Percentiles rank a stretch among this genome's conserved stretches.
These are phyloP conservation scores for Apiotrichum siamense DNA, from an alignment of 1,284 basidiomycete species.

Conservation along the genomic window DNA sequence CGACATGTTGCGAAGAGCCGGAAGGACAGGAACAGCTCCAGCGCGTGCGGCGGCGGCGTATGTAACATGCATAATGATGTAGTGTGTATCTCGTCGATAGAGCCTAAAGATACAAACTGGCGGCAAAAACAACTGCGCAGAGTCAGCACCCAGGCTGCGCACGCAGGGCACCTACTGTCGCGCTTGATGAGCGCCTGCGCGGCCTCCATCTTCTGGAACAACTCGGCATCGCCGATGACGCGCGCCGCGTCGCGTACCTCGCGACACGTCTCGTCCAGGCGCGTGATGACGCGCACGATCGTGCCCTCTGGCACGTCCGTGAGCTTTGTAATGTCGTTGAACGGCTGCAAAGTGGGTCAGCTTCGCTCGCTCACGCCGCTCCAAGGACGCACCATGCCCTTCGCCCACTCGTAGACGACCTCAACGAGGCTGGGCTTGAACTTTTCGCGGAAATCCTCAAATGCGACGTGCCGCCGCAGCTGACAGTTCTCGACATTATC, in stretches of 20 bases:
- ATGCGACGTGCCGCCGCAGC: slow-evolving; percentile 67
- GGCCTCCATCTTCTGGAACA: slow-evolving; percentile 97
- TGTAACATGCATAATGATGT: background rate
- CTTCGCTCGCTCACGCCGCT: background rate
- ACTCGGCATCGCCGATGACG: slow-evolving; percentile 89
- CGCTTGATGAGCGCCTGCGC: slow-evolving; percentile 87
- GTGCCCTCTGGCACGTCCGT: slow-evolving; percentile 97
- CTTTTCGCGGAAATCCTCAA: slow-evolving; percentile 64
- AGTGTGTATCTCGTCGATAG: too few relatives aligned
- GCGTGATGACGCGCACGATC: slow-evolving; percentile 91
- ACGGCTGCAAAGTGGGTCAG: slow-evolving; percentile 58
- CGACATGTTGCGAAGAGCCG: too few relatives aligned
- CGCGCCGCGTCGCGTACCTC: slow-evolving; percentile 96
- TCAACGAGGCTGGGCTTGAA: slow-evolving; percentile 87
- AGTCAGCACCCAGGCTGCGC: too few relatives aligned
- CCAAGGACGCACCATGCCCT: slow-evolving; percentile 70
- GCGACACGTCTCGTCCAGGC: slow-evolving; percentile 92
- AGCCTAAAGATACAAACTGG: slow-evolving; percentile 77
- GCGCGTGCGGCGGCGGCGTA: too few relatives aligned
- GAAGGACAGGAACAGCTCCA: too few relatives aligned
- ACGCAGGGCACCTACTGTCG: slow-evolving; percentile 73
- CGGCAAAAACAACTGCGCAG: slow-evolving; percentile 68
- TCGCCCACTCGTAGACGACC: slow-evolving; percentile 98
- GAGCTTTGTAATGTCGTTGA: slow-evolving; percentile 83
- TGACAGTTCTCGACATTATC: slow-evolving; percentile 77